Conservation (phyloP, 2,329 filamentous ascomycete genomes). For the Dactylonectria estremocensis region DNA sequence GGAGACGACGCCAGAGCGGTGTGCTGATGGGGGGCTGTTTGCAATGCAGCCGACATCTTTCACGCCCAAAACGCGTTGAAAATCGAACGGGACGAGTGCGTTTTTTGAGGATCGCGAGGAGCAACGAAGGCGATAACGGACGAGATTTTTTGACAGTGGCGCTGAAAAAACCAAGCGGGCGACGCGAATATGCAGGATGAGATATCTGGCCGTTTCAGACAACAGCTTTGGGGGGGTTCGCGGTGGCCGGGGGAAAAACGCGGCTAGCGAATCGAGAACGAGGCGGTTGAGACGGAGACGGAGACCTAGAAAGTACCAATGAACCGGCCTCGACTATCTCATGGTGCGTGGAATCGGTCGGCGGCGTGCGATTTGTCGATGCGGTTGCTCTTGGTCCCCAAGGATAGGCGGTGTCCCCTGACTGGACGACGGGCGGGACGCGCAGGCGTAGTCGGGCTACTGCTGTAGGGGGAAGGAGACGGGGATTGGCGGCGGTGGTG, state of each 20-base stretch:
- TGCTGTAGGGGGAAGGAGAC: constrained; percentile 43
- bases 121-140: constrained; percentile 28
- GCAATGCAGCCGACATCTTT: constrained; percentile 70
- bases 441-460: constrained; percentile 40
- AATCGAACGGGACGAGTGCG: constrained; percentile 31
- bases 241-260: constrained; percentile 42
- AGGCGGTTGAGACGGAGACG: constrained; percentile 32
- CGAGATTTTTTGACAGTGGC: constrained; percentile 36
- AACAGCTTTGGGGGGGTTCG: constrained; percentile 39
- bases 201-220: constrained; percentile 50
- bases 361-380: constrained; percentile 54
- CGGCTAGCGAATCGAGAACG: constrained; percentile 42
- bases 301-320: constrained; percentile 53
- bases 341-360: constrained; percentile 56
- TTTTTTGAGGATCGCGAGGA: constrained; percentile 25
- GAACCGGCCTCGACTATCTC: constrained; percentile 57
- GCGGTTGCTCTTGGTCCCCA: constrained; percentile 45
- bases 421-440: constrained; percentile 43
- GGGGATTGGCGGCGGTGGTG: constrained; percentile 42
- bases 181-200: constrained; percentile 48
- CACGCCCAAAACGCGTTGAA: constrained; percentile 47
- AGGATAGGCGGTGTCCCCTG: constrained; percentile 43
- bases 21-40: constrained; percentile 71
- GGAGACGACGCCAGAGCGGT: constrained; percentile 65
- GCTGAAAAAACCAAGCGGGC: constrained; percentile 43